A percentile compares a stretch with the other conserved stretches of the same genome.
Conservation (phyloP, 73 alveolate genomes). For the Paramecium pentaurelia region DNA sequence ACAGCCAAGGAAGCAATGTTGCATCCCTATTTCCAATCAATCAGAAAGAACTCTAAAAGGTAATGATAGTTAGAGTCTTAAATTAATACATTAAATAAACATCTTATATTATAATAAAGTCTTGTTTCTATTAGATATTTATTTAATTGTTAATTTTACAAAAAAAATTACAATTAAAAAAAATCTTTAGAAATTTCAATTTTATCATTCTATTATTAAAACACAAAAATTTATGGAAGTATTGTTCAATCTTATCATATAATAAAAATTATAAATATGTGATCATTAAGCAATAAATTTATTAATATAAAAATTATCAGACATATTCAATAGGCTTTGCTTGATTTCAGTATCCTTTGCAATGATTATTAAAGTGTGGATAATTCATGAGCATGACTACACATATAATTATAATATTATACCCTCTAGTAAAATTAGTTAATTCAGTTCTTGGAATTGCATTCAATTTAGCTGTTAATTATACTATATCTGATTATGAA, state of each 20-base stretch:
- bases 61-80: not conserved
- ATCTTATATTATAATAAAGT: not conserved
- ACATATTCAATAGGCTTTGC: not conserved
- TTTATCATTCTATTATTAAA: not conserved
- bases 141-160: too few relatives aligned
- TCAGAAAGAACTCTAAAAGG: conserved; percentile 18
- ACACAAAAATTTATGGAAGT: not conserved
- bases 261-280: not conserved
- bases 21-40: conserved; percentile 73
- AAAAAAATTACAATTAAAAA: too few relatives aligned
- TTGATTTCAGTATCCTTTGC: not conserved
- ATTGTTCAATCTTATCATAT: not conserved
- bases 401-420: not conserved
- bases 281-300: not conserved
- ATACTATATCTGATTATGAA: not conserved
- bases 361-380: not conserved
- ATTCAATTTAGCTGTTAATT: not conserved
- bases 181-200: not conserved
- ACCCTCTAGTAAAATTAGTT: conserved; percentile 25
- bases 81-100: not conserved
- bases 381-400: conserved; percentile 33
- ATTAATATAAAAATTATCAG: not conserved
- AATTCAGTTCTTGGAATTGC: conserved; percentile 42
- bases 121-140: not conserved
- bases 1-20: conserved; percentile 81